Evolutionary conservation across 2,329 filamentous ascomycete genomes (phyloP), one percentile per base, ranked within the genome.

Genomic region (Chaetomium olivaceum): DNA sequence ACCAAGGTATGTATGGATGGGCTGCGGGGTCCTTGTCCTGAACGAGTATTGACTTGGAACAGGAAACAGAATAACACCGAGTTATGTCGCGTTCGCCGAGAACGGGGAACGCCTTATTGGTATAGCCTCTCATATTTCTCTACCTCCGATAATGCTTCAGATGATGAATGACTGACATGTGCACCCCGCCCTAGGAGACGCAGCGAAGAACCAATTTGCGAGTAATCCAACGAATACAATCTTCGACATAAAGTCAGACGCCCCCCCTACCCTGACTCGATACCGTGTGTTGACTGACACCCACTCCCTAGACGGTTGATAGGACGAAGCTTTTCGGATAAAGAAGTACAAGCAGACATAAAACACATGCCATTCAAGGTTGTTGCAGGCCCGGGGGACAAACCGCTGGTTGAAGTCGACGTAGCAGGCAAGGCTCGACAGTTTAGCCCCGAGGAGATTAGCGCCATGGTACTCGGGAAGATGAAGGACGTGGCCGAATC

Each of bases 291-390:
- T 62, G 61, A 67, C 65, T n/a, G 39, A 43, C 16, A 5, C 27
- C 16, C 12, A n/a, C 9, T n/a, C 14, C 9, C 16, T 36, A 71
- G 70, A 64, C 91, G 91, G 77, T 80, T 95, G 74, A 93, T 95
- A 77, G 91, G 91, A 75, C 90, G 91, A 78, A 94, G 93, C 81
- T 94, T 85, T 79, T 81, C 82, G 58, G 91, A 95, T 77, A 91
- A 90, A 82, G 91, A 94, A 71, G 89, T 97, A 70, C 92, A 97
- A 83, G 86, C 85, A 77, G 95, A 99, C 77, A 87, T 95, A 76
- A 97, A 98, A 90, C 91, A 97, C 85, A 97, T 97, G 87, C 94
- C 95, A 75, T 99, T 95, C 89, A 92, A 91, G 54, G 69, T 71
- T 1, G 31, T 21, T 9, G 64, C 62, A 7, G 67, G 66, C 0